Evolutionary conservation across 2,329 filamentous ascomycete species (phyloP).

Genomic region (Aspergillus neotritici): DNA sequence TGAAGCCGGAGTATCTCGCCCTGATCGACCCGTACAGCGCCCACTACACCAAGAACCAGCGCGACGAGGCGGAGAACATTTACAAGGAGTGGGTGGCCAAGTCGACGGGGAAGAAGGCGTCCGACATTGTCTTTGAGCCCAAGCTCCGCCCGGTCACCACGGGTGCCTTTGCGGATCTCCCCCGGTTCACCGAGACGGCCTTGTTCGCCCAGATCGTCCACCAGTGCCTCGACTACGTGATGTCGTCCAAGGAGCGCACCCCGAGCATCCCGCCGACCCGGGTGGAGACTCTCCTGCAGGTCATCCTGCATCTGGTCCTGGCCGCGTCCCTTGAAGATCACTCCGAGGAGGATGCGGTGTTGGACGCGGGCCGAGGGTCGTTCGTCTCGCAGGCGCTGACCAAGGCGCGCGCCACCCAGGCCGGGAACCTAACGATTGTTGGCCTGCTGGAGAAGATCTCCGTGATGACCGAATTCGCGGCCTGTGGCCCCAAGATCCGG

Average conservation of each 20-base stretch:
- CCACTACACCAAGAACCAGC: conserved; percentile 93
- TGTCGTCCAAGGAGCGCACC: conserved; percentile 62
- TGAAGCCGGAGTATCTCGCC: conserved; percentile 79
- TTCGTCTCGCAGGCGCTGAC: conserved; percentile 69
- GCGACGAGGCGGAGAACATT: conserved; percentile 86
- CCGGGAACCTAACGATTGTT: conserved; percentile 45
- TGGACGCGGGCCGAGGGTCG: conserved; percentile 50
- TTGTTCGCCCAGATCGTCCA: conserved; percentile 88
- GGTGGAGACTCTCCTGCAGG: conserved; percentile 85
- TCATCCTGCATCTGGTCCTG: conserved; percentile 80
- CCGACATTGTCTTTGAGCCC: conserved; percentile 89
- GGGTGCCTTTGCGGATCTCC: conserved; percentile 70
- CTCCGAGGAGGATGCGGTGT: conserved; percentile 50
- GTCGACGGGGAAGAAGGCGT: conserved; percentile 70
- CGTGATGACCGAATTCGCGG: conserved; percentile 67
- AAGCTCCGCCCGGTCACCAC: conserved; percentile 68
- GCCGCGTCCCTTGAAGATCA: conserved; percentile 81
- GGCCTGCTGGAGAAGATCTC: conserved; percentile 50
- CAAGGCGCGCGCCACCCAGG: conserved; percentile 48
- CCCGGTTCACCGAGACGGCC: conserved; percentile 74
- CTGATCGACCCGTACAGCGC: conserved; percentile 92
- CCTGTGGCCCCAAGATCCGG: conserved; percentile 76
- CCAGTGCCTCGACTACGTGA: conserved; percentile 76
- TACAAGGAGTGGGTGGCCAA: conserved; percentile 84
- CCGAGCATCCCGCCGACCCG: conserved; percentile 73